A percentile compares a stretch with the other conserved stretches of the same genome.
phyloP scores from a whole-genome alignment of 2,329 filamentous ascomycete species.

The Trichoderma pleuroti region DNA sequence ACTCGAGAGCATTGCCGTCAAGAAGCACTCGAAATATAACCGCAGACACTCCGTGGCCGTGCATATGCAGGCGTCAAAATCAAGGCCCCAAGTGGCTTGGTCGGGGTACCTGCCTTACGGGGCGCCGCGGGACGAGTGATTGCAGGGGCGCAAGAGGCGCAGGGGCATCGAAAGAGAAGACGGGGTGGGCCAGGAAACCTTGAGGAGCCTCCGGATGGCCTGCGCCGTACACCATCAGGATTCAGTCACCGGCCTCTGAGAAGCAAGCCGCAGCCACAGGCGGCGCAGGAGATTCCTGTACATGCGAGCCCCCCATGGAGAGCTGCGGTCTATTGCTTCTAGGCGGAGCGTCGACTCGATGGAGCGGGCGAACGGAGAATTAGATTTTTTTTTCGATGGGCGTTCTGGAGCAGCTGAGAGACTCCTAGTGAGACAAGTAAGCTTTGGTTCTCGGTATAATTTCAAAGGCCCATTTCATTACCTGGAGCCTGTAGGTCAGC shows the following conservation, averaged over 20 bases:
- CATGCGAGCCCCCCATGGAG: neutral
- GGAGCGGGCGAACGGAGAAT: conserved; percentile 14
- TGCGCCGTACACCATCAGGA: conserved; percentile 13
- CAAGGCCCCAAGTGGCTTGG: conserved; percentile 11
- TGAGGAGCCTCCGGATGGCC: neutral
- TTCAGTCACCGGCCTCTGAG: neutral
- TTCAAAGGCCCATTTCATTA: neutral
- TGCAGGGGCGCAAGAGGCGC: conserved; percentile 9
- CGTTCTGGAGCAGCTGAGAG: neutral
- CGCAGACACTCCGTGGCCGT: conserved; percentile 11
- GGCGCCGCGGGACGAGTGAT: conserved; percentile 15
- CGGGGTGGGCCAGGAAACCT: neutral
- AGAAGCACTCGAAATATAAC: conserved; percentile 11
- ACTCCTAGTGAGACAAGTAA: neutral
- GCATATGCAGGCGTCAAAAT: conserved; percentile 13
- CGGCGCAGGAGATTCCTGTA: conserved; percentile 4
- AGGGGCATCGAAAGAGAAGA: conserved; percentile 3
- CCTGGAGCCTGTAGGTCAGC: neutral
- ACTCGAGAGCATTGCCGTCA: neutral
- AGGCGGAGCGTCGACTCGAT: neutral
- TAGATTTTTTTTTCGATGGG: neutral
- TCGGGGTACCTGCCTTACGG: conserved; percentile 20
- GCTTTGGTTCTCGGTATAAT: neutral
- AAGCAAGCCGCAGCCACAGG: conserved; percentile 4
- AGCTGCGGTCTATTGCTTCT: neutral